Evolutionary conservation across 2,329 filamentous ascomycete species (phyloP).

Genomic region (Sporothrix schenckii): DNA sequence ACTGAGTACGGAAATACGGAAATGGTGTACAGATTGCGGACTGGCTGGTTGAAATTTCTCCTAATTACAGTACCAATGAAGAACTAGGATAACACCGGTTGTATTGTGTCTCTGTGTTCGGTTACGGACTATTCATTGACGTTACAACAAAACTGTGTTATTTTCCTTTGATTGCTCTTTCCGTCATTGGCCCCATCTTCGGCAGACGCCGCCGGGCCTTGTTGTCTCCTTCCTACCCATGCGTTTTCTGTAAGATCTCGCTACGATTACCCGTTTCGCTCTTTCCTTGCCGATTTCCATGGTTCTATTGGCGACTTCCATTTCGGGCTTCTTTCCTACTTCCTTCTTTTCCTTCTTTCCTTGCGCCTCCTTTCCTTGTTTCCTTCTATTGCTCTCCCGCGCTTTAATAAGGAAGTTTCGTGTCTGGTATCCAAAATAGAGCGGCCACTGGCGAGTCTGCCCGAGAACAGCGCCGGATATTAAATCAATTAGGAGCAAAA

Average conservation of each 20-base stretch:
- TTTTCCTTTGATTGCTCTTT: constrained; percentile 6
- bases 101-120: neutral
- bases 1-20: neutral
- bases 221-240: constrained; percentile 15
- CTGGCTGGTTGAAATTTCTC: neutral
- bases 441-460: constrained; percentile 17
- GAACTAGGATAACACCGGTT: neutral
- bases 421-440: constrained; percentile 21
- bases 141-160: neutral
- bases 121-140: neutral
- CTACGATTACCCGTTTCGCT: constrained; percentile 8
- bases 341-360: neutral
- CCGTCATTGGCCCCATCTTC: constrained; percentile 13
- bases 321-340: neutral
- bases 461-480: constrained; percentile 28
- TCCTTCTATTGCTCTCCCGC: neutral
- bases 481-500: constrained; percentile 15
- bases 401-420: constrained; percentile 6
- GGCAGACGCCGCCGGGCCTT: constrained; percentile 21
- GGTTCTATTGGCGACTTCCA: neutral
- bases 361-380: neutral
- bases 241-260: neutral
- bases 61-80: too few relatives aligned
- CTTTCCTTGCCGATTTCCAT: neutral
- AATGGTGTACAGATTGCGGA: neutral